Conservation (phyloP, 306 rosid genomes). For the Corylus heterophylla region DNA sequence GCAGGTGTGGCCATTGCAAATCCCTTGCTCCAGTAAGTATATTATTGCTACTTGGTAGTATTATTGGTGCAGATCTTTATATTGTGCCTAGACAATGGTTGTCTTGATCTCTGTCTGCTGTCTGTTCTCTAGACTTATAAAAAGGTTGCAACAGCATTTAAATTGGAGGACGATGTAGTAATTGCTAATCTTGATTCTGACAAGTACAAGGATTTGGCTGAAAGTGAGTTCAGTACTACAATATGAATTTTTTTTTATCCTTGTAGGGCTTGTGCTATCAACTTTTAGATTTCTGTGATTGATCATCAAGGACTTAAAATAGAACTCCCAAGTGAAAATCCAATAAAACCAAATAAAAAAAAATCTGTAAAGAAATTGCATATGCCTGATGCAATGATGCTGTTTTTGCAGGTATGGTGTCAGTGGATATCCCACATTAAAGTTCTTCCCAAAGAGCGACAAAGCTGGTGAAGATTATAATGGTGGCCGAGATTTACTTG, state of each 20-base stretch:
- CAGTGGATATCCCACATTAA: conserved; percentile 73
- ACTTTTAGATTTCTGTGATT: background rate
- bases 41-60: conserved; percentile 14
- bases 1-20: conserved; percentile 98
- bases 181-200: conserved; percentile 81
- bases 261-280: conserved; percentile 10
- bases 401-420: conserved; percentile 66
- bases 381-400: conserved; percentile 21
- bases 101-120: conserved; percentile 19
- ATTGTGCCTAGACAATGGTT: conserved; percentile 9
- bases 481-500: conserved; percentile 76
- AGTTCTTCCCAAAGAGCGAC: conserved; percentile 76
- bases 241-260: conserved; percentile 6
- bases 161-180: conserved; percentile 64
- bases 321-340: background rate
- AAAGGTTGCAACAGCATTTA: conserved; percentile 82
- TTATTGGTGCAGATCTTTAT: conserved; percentile 12
- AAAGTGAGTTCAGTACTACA: conserved; percentile 51
- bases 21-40: conserved; percentile 83
- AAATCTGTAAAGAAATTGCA: background rate
- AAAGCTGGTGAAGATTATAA: conserved; percentile 80
- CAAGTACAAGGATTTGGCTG: conserved; percentile 66
- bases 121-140: conserved; percentile 61
- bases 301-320: background rate
- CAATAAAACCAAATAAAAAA: background rate